A percentile compares a stretch with the other conserved stretches of the same genome.
phyloP scores from a whole-genome alignment of 140 eudicot genomes.

The Oenanthe javanica region DNA sequence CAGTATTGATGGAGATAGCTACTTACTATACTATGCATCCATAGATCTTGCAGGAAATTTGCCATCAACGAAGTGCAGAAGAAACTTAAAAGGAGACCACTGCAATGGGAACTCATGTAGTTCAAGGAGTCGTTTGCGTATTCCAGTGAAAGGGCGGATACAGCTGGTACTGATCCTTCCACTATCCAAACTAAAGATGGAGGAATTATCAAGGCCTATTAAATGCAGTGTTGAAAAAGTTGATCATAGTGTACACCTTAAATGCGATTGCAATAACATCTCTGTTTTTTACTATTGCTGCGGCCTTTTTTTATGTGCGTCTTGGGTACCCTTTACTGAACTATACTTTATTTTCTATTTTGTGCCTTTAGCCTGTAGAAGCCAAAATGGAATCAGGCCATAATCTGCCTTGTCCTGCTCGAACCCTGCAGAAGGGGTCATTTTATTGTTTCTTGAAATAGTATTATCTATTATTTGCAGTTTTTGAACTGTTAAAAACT shows the following conservation, averaged over 20 bases:
- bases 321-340: background rate
- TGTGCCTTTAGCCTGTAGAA: background rate
- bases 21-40: conserved; percentile 71
- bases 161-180: conserved; percentile 54
- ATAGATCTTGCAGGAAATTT: conserved; percentile 59
- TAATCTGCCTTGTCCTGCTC: background rate
- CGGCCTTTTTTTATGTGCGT: background rate
- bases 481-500: background rate
- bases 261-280: background rate
- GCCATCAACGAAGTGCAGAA: conserved; percentile 25
- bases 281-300: background rate
- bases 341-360: background rate
- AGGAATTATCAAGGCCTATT: background rate
- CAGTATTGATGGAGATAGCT: conserved; percentile 83
- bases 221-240: background rate
- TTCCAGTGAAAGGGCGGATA: conserved; percentile 90
- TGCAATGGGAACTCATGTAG: conserved; percentile 27
- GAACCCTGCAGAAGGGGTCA: background rate
- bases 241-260: background rate
- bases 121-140: conserved; percentile 54
- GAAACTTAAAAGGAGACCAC: conserved; percentile 18
- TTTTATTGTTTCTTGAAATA: background rate
- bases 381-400: background rate
- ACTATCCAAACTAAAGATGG: conserved; percentile 9
- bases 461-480: background rate